phyloP scores from a whole-genome alignment of 768 basidiomycete species.

The Boletus rex-veris region DNA sequence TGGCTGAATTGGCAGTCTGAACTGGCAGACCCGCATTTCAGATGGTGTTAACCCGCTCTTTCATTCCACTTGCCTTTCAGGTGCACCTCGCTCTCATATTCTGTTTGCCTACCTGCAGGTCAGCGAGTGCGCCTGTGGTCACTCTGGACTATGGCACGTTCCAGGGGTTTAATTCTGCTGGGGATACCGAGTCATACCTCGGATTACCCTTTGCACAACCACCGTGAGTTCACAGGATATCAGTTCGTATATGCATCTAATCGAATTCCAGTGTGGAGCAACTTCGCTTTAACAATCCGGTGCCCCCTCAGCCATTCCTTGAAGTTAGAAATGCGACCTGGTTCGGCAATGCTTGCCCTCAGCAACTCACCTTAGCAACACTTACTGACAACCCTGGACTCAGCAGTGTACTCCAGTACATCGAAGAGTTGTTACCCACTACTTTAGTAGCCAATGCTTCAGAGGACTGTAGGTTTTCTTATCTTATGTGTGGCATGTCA shows the following conservation, averaged over 20 bases:
- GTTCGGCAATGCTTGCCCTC: conserved; percentile 38
- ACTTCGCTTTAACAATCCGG: conserved; percentile 19
- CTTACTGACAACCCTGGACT: neutral
- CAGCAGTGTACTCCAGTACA: neutral
- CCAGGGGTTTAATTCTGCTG: conserved; percentile 11
- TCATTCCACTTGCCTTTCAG: neutral
- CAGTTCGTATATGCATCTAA: neutral
- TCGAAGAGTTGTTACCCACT: neutral
- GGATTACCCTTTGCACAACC: conserved; percentile 1
- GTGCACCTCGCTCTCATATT: neutral
- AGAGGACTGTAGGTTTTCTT: conserved; percentile 14
- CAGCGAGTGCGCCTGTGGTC: conserved; percentile 3
- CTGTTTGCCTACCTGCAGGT: neutral
- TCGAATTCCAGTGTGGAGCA: conserved; percentile 5
- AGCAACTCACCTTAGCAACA: conserved; percentile 22
- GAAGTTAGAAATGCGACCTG: neutral
- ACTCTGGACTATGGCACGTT: conserved; percentile 18
- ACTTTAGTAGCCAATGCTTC: conserved; percentile 2
- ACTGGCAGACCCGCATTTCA: neutral
- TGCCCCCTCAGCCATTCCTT: neutral
- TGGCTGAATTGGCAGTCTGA: neutral
- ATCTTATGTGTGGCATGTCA: neutral
- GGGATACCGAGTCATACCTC: neutral
- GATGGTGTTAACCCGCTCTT: neutral
- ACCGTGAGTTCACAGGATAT: neutral